Conservation (phyloP, 129 eudicot genomes). For the Oenanthe sinensis region DNA sequence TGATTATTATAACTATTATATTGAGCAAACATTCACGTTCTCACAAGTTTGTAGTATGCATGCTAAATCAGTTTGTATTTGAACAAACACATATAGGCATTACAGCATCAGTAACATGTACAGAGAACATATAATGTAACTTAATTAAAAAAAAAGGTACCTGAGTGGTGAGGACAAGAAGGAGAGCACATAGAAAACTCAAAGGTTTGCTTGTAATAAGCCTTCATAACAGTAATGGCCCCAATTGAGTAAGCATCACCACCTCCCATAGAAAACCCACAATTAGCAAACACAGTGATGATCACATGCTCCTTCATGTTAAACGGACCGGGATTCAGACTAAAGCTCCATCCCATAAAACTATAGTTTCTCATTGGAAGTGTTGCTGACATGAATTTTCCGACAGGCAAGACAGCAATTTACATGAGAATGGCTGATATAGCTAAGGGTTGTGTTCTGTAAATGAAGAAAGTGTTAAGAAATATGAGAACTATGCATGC, state of each 20-base stretch:
- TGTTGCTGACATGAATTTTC: constrained; percentile 73
- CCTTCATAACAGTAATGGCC: constrained; percentile 91
- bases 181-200: constrained; percentile 49
- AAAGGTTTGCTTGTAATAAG: constrained; percentile 65
- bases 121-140: no score
- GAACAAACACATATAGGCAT: no score
- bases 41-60: no score
- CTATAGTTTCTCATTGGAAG: constrained; percentile 42
- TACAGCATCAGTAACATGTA: no score
- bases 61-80: no score
- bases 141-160: constrained; percentile 19
- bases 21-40: no score
- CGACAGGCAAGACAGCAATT: constrained; percentile 67
- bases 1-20: no score
- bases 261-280: constrained; percentile 72
- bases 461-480: constrained; percentile 82
- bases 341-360: constrained; percentile 46
- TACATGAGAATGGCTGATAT: constrained; percentile 88
- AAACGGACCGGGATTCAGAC: constrained; percentile 86
- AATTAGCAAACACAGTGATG: constrained; percentile 76
- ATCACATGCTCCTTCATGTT: constrained; percentile 89
- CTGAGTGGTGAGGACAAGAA: constrained; percentile 86
- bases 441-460: constrained; percentile 72
- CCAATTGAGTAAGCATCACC: constrained; percentile 94
- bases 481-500: constrained; percentile 64